Evolutionary conservation across 805 yeast species (phyloP), one percentile per base, ranked within the genome.

Genomic region (Spathaspora hagerdaliae): DNA sequence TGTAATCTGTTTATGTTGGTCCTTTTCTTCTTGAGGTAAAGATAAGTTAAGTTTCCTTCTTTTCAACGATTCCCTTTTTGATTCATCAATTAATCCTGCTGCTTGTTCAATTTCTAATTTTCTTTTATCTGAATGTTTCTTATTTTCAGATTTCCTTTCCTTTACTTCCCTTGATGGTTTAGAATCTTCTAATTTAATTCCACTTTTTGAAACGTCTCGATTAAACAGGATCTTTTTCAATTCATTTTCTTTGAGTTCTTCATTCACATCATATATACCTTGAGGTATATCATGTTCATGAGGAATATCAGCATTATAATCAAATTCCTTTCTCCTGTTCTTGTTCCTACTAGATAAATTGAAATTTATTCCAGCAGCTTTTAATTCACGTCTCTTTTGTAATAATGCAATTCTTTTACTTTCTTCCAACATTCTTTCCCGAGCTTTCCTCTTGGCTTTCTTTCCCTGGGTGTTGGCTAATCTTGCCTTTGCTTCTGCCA

Each of bases 401-500:
- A 92, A 58, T 46, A 83, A 67, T 0, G 96, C 87, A 19, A 89
- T 73, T 31, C 95, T 67, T 54, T 81, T 77, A 47, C 88, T 85
- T 57, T 90, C 96, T 41, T 83, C 87, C 38, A 89, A 67, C 77
- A 87, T 75, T 42, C 94, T 70, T 60, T 92, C 98, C 46, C 97
- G 72, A 2, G 84, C 87, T 59, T 91, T 89, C 47, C 98, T 67
- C 47, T 91, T 87, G 0, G 97, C 97, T 63, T 92, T 92, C 54
- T 91, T 90, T 48, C 98, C 99, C 61, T 86, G 89, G 0, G 97
- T 90, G 56, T 89, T 91, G 10, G 96, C 87, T 51, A 92, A 69
- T 54, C 99, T 77, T 1, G 97, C 96, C 40, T 85, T 77, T 0
- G 99, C 99, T 60, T 94, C 99, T n/a, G 88, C 81, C 7, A 91